A percentile compares a stretch with the other conserved stretches of the same genome.
Evolutionary conservation across 1,139 yeast species (phyloP).

Genomic region (Keqinozyma sinolaborantium): DNA sequence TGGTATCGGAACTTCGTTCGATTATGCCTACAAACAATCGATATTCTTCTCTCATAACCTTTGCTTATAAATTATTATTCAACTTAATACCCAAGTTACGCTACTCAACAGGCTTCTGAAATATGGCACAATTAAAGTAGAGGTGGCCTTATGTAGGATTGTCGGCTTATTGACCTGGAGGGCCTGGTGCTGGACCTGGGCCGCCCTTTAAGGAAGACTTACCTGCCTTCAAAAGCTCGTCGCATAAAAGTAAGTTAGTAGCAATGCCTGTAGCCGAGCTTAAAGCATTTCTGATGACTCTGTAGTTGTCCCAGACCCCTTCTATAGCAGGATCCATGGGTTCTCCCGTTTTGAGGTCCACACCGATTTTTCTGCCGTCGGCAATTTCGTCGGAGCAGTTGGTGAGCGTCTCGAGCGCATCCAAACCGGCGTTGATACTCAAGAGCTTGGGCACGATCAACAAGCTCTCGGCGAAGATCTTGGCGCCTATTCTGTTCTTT

Average conservation of each 20-base stretch:
- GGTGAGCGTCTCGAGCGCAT: constrained; percentile 84
- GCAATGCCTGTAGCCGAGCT: constrained; percentile 95
- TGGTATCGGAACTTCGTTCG: too few species aligned
- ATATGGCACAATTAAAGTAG: too few species aligned
- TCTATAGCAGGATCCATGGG: constrained; percentile 94
- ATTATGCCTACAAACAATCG: too few species aligned
- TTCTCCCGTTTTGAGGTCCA: constrained; percentile 87
- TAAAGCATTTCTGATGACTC: constrained; percentile 90
- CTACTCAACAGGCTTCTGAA: too few species aligned
- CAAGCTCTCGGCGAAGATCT: constrained; percentile 90
- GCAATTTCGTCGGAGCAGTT: constrained; percentile 87
- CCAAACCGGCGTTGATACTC: constrained; percentile 90
- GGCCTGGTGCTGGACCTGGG: constrained; percentile 15
- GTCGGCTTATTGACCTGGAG: constrained; percentile 6
- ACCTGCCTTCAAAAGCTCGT: constrained; percentile 95
- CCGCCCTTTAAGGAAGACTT: constrained; percentile 80
- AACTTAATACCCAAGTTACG: too few species aligned
- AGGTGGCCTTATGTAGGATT: not conserved
- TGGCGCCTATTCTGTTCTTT: constrained; percentile 82
- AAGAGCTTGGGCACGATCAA: constrained; percentile 90
- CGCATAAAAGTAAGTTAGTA: constrained; percentile 86
- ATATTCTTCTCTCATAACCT: too few species aligned
- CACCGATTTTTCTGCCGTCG: constrained; percentile 83
- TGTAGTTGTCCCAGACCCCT: constrained; percentile 94
- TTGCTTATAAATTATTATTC: too few species aligned